Evolutionary conservation across 1,284 basidiomycete species (phyloP), one percentile per base, ranked within the genome.

Genomic region (Trichosporon ovoides): DNA sequence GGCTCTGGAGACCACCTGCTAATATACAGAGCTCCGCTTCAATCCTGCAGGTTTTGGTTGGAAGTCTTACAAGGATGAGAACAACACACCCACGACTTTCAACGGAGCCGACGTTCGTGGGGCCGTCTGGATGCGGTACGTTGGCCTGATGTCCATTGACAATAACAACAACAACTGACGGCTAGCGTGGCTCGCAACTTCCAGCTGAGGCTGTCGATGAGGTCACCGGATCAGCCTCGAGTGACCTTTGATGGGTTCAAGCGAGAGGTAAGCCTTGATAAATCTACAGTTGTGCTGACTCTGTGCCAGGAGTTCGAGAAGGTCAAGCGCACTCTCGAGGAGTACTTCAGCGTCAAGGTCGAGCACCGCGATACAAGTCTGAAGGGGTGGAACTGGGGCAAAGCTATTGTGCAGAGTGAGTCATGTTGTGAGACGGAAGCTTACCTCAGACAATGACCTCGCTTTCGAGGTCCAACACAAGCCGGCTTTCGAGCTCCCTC

Each of bases 321-420:
- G 67, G 70, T 92, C 7, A 81, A 86, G 11, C 78, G 81, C 48
- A 74, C 91, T n/a, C 77, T 94, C 58, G 91, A 91, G 74, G 87
- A 88, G 66, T 85, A 91, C 77, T 98, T 93, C 79, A 85, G 83
- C 59, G 81, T 94, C 62, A 84, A 87, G 7, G 81, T 98, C 28
- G 95, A 98, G 72, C 84, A 84, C 12, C 87, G 86, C 73, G 96
- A 99, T 68, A 82, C 87, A n/a, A 88, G 89, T 9, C 84, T 94
- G 71, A 91, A 92, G 73, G 96, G 96, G 1, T 98, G 93, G 93
- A 98, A 99, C 75, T 99, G 96, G 96, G 96, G 96, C 16, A 84
- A 88, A 38, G 90, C 90, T 3, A 91, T 95, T 70, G 92, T 98
- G 65, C 89, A 91, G 82, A 89, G 93, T 90, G 64, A 63, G 83